Conservation (phyloP, 2,329 filamentous ascomycete genomes). For the Colletotrichum chrysophilum region DNA sequence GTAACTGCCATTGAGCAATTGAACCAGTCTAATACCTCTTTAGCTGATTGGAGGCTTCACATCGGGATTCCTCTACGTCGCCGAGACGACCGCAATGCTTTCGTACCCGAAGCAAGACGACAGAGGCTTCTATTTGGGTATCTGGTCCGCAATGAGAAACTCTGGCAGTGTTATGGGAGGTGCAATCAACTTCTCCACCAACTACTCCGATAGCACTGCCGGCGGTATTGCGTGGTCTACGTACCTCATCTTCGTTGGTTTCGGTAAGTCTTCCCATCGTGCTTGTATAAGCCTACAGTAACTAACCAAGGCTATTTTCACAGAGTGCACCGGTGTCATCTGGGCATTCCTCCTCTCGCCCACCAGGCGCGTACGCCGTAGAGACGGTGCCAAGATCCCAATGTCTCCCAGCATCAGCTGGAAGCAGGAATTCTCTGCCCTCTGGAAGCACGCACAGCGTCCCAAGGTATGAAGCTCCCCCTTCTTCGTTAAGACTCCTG, state of each 20-base stretch:
- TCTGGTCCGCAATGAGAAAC: constrained; percentile 29
- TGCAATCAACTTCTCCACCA: constrained; percentile 52
- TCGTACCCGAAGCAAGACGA: constrained; percentile 23
- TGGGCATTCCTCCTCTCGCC: constrained; percentile 30
- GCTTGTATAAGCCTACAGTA: fast-evolving
- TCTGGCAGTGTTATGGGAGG: constrained; percentile 44
- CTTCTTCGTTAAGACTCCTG: background rate
- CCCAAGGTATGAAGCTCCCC: constrained; percentile 19
- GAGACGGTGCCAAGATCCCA: constrained; percentile 29
- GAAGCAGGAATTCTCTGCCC: constrained; percentile 26
- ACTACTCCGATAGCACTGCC: constrained; percentile 28
- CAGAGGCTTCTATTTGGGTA: constrained; percentile 22
- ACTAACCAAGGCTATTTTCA: background rate
- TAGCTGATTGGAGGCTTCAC: constrained; percentile 19
- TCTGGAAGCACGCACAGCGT: constrained; percentile 24
- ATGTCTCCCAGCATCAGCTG: constrained; percentile 25
- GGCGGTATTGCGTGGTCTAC: constrained; percentile 31
- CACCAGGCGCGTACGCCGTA: constrained; percentile 31
- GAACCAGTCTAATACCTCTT: background rate
- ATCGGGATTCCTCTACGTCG: constrained; percentile 29
- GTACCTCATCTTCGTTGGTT: constrained; percentile 32
- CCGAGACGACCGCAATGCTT: constrained; percentile 31
- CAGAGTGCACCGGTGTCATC: constrained; percentile 30
- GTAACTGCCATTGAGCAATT: no score
- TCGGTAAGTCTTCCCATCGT: constrained; percentile 16